Percentiles rank a stretch among this genome's conserved stretches.
Evolutionary conservation across 2,329 filamentous ascomycete genomes (phyloP).

Genomic region (Capronia americana): DNA sequence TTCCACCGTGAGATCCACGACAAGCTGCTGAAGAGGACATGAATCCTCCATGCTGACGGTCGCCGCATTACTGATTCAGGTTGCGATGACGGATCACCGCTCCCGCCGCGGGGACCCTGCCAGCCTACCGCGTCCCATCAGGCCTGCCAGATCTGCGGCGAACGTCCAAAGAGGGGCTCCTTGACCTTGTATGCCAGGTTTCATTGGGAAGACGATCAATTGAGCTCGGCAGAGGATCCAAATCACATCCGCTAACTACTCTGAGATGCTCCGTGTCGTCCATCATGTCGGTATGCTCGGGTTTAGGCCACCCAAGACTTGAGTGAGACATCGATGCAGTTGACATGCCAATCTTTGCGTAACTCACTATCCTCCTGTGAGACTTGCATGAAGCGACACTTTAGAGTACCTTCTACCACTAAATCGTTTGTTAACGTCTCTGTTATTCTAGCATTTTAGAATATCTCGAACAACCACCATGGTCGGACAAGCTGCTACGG

Average conservation of each 20-base stretch:
- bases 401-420: not conserved
- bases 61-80: not conserved
- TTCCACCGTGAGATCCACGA: not conserved
- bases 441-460: not conserved
- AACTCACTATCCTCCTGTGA: not conserved
- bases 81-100: not conserved
- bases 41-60: not conserved
- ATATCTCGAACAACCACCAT: not conserved
- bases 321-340: not conserved
- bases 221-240: not conserved
- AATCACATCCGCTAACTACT: not conserved
- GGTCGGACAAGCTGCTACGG: conserved; percentile 12
- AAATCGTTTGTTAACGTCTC: not conserved
- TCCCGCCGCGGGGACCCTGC: not conserved
- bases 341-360: not conserved
- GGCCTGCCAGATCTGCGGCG: not conserved
- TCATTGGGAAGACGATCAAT: not conserved
- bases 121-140: not conserved
- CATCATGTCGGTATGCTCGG: not conserved
- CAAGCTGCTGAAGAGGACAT: not conserved
- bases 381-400: not conserved
- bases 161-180: not conserved
- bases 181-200: not conserved
- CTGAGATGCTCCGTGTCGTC: not conserved
- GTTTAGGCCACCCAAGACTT: not conserved